A percentile compares a stretch with the other conserved stretches of the same genome.
Conservation (phyloP, 225 moss, liverwort and hornwort species). For the Polytrichum commune region DNA sequence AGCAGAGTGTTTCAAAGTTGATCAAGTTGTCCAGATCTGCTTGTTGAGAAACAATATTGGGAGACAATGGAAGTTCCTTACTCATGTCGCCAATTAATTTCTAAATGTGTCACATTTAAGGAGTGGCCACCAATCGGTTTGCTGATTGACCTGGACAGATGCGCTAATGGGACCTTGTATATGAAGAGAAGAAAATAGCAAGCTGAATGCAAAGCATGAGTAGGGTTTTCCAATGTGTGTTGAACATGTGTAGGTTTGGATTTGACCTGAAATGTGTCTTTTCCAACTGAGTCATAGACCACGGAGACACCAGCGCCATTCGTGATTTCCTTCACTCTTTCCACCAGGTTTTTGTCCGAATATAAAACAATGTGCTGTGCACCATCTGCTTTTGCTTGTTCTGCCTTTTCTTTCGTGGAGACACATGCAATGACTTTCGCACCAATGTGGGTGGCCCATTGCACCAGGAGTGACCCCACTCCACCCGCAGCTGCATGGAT, state of each 20-base stretch:
- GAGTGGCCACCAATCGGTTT: no score
- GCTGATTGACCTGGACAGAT: no score
- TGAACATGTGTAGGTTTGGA: not conserved
- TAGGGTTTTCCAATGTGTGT: not conserved
- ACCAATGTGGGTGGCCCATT: conserved; percentile 76
- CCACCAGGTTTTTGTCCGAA: conserved; percentile 58
- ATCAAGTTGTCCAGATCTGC: no score
- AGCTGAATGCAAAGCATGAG: not conserved
- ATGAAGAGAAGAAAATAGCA: not conserved
- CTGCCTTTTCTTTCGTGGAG: conserved; percentile 73
- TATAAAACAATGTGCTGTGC: conserved; percentile 78
- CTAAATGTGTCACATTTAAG: no score
- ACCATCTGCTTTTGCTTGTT: conserved; percentile 68
- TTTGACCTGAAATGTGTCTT: conserved; percentile 69
- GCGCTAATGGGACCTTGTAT: not conserved
- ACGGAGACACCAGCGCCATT: conserved; percentile 63
- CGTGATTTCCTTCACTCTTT: conserved; percentile 74
- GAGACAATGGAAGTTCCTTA: not conserved
- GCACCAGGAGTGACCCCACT: conserved; percentile 71
- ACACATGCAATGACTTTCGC: conserved; percentile 80
- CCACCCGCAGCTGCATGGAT: conserved; percentile 92
- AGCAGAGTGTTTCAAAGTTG: no score
- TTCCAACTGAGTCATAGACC: conserved; percentile 88
- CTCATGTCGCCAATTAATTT: not conserved
- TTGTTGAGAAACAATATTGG: not conserved